Evolutionary conservation across 2,329 filamentous ascomycete genomes (phyloP).

Genomic region (Trichoderma endophyticum): DNA sequence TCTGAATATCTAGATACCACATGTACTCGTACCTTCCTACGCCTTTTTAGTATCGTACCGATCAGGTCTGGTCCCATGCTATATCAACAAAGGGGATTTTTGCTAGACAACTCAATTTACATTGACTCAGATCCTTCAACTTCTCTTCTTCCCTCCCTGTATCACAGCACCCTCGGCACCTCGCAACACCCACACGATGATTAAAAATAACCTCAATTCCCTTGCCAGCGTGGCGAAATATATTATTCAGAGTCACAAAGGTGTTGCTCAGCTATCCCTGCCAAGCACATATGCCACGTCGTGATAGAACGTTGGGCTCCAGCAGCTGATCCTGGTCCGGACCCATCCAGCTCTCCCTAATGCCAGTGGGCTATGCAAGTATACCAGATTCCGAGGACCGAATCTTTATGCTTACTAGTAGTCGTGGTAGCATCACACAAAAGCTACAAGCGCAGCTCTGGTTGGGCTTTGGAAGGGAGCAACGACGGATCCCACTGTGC

Average conservation of each 20-base stretch:
- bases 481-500: neutral
- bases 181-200: neutral
- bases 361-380: neutral
- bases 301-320: neutral
- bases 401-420: constrained; percentile 9
- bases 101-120: constrained; percentile 1
- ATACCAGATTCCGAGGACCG: neutral
- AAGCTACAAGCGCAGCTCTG: neutral
- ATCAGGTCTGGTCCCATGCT: neutral
- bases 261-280: neutral
- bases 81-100: neutral
- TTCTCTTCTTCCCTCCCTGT: neutral
- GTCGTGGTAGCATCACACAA: neutral
- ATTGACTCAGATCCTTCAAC: neutral
- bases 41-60: neutral
- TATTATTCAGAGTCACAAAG: neutral
- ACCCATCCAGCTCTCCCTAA: neutral
- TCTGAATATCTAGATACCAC: neutral
- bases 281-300: neutral
- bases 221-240: neutral
- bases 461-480: neutral
- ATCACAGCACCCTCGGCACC: neutral
- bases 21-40: neutral
- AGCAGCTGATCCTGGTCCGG: neutral
- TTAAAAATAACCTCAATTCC: neutral